phyloP scores from a whole-genome alignment of 148 eudicot genomes.

The Vaccinium darrowii region DNA sequence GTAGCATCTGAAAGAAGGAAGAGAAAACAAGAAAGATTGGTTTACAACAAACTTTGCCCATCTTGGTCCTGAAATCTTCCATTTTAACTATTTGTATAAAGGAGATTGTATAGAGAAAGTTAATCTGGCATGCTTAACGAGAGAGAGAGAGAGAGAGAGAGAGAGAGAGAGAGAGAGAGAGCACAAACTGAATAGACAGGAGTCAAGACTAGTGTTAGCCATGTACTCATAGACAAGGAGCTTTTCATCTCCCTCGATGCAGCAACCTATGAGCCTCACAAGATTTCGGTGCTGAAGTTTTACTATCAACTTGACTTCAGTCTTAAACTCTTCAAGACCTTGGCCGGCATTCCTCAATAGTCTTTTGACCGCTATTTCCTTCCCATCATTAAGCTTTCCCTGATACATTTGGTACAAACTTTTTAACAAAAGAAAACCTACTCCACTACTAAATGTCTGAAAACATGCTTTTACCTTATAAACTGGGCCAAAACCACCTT shows the following conservation, averaged over 20 bases:
- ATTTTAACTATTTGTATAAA: background rate
- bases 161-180: background rate
- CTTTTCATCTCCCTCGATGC: conserved; percentile 38
- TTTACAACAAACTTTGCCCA: background rate
- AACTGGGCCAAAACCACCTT: conserved; percentile 23
- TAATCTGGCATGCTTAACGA: background rate
- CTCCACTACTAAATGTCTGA: background rate
- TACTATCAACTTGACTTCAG: conserved; percentile 28
- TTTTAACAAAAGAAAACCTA: background rate
- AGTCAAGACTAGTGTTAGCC: conserved; percentile 38
- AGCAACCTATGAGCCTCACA: conserved; percentile 43
- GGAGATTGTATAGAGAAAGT: background rate
- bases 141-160: too few relatives aligned
- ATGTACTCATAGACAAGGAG: conserved; percentile 46
- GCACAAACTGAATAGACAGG: conserved; percentile 26
- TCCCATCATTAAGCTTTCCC: conserved; percentile 42
- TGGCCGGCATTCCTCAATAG: conserved; percentile 24
- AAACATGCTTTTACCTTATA: conserved; percentile 10
- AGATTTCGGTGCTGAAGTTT: conserved; percentile 51
- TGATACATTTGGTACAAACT: background rate
- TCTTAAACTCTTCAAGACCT: conserved; percentile 8
- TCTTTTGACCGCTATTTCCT: conserved; percentile 50
- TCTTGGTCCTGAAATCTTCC: background rate
- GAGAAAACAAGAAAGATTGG: background rate
- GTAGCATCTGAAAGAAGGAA: background rate